A percentile compares a stretch with the other conserved stretches of the same genome.
These are phyloP conservation scores for Cyanophora paradoxa DNA, from an alignment of 78 protist genomes.

Conservation along the genomic window DNA sequence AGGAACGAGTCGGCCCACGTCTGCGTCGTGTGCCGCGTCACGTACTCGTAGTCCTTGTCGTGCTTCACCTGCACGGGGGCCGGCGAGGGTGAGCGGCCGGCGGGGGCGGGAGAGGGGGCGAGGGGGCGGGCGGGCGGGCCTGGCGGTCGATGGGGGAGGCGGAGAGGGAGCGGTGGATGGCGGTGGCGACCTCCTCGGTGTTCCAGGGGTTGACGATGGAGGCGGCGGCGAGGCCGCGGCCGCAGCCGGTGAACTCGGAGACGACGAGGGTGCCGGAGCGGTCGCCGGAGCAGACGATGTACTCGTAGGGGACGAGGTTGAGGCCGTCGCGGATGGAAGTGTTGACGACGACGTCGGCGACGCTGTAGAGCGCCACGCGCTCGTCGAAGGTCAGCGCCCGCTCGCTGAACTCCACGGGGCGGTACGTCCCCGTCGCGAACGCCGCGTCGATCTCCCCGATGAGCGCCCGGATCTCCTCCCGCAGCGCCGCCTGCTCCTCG, in stretches of 20 bases:
- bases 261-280: background rate
- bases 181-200: background rate
- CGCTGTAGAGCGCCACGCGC: background rate
- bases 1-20: background rate
- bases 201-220: background rate
- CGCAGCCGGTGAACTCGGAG: constrained; percentile 3
- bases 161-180: too few species aligned
- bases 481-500: too few species aligned
- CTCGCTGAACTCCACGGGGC: too few species aligned
- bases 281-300: constrained; percentile 15
- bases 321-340: constrained; percentile 81
- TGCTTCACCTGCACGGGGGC: too few species aligned
- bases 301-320: constrained; percentile 79
- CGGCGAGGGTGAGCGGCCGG: too few species aligned
- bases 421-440: too few species aligned
- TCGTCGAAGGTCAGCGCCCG: background rate
- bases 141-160: too few species aligned
- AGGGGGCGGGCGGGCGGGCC: too few species aligned
- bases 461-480: too few species aligned
- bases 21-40: background rate
- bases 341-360: constrained; percentile 52
- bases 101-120: too few species aligned
- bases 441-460: too few species aligned
- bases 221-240: background rate
- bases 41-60: background rate